These are phyloP conservation scores for Sicyos baderoa DNA, from an alignment of 306 rosid genomes.

Conservation along the genomic window DNA sequence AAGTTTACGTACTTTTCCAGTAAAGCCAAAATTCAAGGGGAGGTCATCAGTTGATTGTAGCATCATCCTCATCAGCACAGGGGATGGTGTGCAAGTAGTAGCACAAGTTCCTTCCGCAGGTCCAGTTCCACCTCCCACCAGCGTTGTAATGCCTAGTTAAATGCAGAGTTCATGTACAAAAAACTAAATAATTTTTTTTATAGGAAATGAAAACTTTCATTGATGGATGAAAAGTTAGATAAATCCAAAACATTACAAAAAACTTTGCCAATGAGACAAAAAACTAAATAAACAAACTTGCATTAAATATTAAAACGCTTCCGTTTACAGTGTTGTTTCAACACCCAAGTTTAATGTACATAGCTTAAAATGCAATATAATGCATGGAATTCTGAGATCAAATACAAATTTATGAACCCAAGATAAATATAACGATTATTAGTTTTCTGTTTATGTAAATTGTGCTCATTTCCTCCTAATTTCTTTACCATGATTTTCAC, in stretches of 20 bases:
- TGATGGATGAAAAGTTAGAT: too few relatives aligned
- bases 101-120: constrained; percentile 90
- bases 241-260: too few relatives aligned
- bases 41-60: constrained; percentile 77
- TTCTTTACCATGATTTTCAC: too few relatives aligned
- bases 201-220: too few relatives aligned
- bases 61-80: constrained; percentile 71
- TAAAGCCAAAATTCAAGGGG: constrained; percentile 88
- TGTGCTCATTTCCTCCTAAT: too few relatives aligned
- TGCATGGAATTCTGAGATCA: neutral
- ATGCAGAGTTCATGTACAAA: constrained; percentile 18
- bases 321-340: constrained; percentile 5
- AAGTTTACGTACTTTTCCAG: constrained; percentile 56
- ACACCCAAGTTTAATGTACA: neutral
- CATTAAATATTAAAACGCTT: constrained; percentile 66
- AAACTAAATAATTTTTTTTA: neutral
- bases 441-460: too few relatives aligned
- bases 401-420: neutral
- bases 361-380: neutral
- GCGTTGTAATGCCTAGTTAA: constrained; percentile 68
- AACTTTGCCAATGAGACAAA: too few relatives aligned
- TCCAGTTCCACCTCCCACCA: constrained; percentile 97
- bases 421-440: neutral
- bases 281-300: constrained; percentile 15
- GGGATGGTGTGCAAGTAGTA: constrained; percentile 89